Evolutionary conservation across 139 green algal genomes (phyloP), one percentile per base, ranked within the genome.

Genomic region (Chlamydomonas sp.): DNA sequence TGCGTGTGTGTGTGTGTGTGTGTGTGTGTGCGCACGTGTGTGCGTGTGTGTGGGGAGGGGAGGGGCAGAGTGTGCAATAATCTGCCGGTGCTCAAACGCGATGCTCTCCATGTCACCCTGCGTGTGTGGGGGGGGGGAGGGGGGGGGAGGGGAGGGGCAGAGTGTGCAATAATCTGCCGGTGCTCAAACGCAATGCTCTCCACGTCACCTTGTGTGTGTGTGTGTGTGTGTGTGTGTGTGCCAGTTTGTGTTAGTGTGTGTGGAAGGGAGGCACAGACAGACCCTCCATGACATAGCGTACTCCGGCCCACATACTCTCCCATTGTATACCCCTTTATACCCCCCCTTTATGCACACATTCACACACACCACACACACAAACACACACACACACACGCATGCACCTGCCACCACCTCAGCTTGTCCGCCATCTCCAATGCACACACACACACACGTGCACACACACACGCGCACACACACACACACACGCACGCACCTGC

Each of bases 371-470:
- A 66, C 38, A 38, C 20, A 66, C 5, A 26, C 6, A 16, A 28
- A 6, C 38, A 26, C 5, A 67, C 20, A 26, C 28, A 47, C 35
- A 50, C 61, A 50, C 38, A 65, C 22, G 8, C 33, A 4, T 20
- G 0, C 38, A 79, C 73, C 74, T 79, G 70, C 67, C 79, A 71
- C 67, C 72, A 48, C 3, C 73, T 58, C 30, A 83, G 76, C 68
- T 81, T 81, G 49, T 83, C 80, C 30, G 57, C 73, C 57, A 79
- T 74, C 24, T 81, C 71, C 73, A 85, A n/a, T n/a, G n/a, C n/a
- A n/a, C n/a, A n/a, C n/a, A n/a, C n/a, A n/a, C n/a, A n/a, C n/a
- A n/a, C n/a, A n/a, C n/a, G n/a, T n/a, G n/a, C n/a, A 5, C 26
- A 20, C 38, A 66, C 38, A 38, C 20, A 66, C 5, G 31, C 6